Conservation (phyloP, 441 rosid species). For the Populus hybrid region DNA sequence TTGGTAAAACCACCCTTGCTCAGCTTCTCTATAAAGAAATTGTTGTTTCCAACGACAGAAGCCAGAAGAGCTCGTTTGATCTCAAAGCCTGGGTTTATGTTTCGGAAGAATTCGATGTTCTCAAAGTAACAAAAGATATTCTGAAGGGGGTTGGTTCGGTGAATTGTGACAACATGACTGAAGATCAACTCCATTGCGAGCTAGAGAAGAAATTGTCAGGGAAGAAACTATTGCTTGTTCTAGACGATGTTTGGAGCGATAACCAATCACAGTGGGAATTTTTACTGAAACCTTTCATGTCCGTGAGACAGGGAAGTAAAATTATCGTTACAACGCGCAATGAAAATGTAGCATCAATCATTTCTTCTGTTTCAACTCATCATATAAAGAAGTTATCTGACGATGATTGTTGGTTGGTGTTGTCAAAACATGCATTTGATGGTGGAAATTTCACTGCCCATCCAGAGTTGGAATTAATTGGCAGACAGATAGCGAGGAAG, state of each 20-base stretch:
- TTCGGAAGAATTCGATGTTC: not conserved
- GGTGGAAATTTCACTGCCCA: not conserved
- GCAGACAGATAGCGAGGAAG: constrained; percentile 21
- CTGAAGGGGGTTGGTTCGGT: constrained; percentile 14
- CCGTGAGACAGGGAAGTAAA: constrained; percentile 17
- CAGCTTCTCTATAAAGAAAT: constrained; percentile 12
- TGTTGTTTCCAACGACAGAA: constrained; percentile 13
- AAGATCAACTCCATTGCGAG: constrained; percentile 25
- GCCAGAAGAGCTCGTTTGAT: constrained; percentile 10
- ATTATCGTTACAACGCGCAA: constrained; percentile 30
- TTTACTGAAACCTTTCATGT: constrained; percentile 21
- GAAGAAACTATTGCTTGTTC: constrained; percentile 28
- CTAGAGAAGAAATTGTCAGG: constrained; percentile 5
- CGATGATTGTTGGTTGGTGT: constrained; percentile 22
- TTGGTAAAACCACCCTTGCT: constrained; percentile 36
- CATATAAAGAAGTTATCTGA: constrained; percentile 5
- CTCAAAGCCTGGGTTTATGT: constrained; percentile 25
- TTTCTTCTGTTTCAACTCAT: constrained; percentile 7
- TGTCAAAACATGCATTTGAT: constrained; percentile 24
- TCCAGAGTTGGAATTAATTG: constrained; percentile 14
- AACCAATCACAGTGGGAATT: constrained; percentile 23
- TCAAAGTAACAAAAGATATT: constrained; percentile 12
- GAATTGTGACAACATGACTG: constrained; percentile 5
- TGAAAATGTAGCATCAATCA: constrained; percentile 9
- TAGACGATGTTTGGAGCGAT: constrained; percentile 43